Percentiles rank a stretch among this genome's conserved stretches.
Conservation (phyloP, 257 asterid genomes). For the Ligustrum vulgare region DNA sequence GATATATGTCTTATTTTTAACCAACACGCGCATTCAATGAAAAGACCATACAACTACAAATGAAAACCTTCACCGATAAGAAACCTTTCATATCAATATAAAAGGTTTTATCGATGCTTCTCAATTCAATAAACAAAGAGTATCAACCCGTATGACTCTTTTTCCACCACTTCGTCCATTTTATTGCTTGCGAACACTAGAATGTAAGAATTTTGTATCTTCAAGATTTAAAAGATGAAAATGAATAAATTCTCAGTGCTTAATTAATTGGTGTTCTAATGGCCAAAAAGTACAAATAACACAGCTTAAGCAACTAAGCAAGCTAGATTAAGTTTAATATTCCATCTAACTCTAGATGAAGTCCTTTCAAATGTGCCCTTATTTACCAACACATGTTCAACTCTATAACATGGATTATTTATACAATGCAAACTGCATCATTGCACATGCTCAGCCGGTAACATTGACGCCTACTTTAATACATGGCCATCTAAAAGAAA, state of each 20-base stretch:
- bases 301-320: conserved; percentile 5
- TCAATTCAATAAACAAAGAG: not conserved
- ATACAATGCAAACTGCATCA: conserved; percentile 44
- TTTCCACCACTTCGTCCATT: not conserved
- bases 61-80: too few species aligned
- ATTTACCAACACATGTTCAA: conserved; percentile 60
- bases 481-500: conserved; percentile 38
- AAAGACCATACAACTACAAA: too few species aligned
- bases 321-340: not conserved
- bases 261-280: too few species aligned
- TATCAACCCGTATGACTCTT: too few species aligned
- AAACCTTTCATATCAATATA: too few species aligned
- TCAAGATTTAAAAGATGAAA: not conserved
- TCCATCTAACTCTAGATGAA: conserved; percentile 14
- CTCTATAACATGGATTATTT: conserved; percentile 45
- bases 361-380: conserved; percentile 46
- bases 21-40: too few species aligned
- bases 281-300: not conserved
- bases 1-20: too few species aligned
- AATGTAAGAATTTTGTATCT: not conserved
- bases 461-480: conserved; percentile 12
- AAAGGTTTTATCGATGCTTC: too few species aligned
- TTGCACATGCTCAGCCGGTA: conserved; percentile 54
- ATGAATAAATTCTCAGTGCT: not conserved
- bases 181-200: not conserved